Evolutionary conservation across 2,329 filamentous ascomycete species (phyloP).

Genomic region (Epichloe hybrida): DNA sequence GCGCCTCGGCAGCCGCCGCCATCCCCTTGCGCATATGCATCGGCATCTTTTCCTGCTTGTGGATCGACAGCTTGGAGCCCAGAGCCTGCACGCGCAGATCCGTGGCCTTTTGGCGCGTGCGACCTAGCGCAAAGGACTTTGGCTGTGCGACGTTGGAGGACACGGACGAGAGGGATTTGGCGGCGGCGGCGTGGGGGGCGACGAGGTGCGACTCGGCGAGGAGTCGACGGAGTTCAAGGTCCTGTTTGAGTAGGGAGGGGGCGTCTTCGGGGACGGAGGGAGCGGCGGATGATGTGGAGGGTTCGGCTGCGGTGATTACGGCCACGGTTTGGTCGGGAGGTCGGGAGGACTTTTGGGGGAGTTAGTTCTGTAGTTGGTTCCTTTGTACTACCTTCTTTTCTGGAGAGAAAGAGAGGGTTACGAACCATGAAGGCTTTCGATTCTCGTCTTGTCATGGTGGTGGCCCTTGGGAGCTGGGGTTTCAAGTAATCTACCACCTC

Average conservation of each 20-base stretch:
- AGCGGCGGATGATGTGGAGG: slow-evolving; percentile 12
- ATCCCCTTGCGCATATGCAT: slow-evolving; percentile 83
- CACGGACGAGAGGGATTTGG: slow-evolving; percentile 26
- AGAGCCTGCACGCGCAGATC: slow-evolving; percentile 74
- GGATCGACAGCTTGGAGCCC: slow-evolving; percentile 63
- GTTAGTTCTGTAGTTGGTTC: too few relatives aligned
- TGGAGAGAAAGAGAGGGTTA: background rate
- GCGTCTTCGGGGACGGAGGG: slow-evolving; percentile 39
- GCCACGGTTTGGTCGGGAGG: slow-evolving; percentile 25
- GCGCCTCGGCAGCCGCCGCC: slow-evolving; percentile 44
- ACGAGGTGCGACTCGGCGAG: slow-evolving; percentile 87
- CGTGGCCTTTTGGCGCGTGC: slow-evolving; percentile 64
- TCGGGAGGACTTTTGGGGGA: slow-evolving; percentile 32
- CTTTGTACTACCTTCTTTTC: too few relatives aligned
- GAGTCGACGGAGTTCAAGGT: slow-evolving; percentile 81
- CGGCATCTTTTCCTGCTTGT: slow-evolving; percentile 76
- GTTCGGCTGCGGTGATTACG: slow-evolving; percentile 3
- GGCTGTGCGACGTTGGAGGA: slow-evolving; percentile 23
- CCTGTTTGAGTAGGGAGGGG: slow-evolving; percentile 68
- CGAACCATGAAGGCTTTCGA: slow-evolving; percentile 65
- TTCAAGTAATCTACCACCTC: slow-evolving; percentile 50
- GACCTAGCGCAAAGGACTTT: slow-evolving; percentile 43
- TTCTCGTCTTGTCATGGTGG: slow-evolving; percentile 49
- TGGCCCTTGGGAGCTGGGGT: slow-evolving; percentile 21
- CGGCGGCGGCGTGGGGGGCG: slow-evolving; percentile 32